phyloP scores from a whole-genome alignment of 108 stramenopile genomes.

The Seminavis robusta region DNA sequence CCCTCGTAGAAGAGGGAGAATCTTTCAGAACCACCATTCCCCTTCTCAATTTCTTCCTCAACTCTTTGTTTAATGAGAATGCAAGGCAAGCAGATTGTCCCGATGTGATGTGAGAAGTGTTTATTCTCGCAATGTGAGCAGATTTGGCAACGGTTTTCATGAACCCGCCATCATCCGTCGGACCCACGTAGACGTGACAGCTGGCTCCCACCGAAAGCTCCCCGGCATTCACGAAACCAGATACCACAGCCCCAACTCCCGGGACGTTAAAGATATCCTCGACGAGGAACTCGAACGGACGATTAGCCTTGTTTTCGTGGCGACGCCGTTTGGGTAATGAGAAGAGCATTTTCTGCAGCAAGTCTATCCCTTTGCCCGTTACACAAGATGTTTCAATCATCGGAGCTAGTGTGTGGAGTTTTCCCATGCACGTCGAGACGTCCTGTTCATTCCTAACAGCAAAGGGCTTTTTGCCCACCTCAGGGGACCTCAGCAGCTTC shows the following conservation, averaged over 20 bases:
- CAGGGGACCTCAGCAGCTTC: slow-evolving; percentile 67
- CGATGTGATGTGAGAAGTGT: slow-evolving; percentile 67
- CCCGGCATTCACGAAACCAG: slow-evolving; percentile 86
- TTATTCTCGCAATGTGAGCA: slow-evolving; percentile 82
- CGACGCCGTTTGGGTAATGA: slow-evolving; percentile 77
- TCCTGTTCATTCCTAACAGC: slow-evolving; percentile 81
- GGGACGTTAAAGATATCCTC: slow-evolving; percentile 88
- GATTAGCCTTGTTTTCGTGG: slow-evolving; percentile 77
- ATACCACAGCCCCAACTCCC: slow-evolving; percentile 74
- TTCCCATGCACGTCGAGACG: slow-evolving; percentile 85
- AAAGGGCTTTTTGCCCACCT: slow-evolving; percentile 72
- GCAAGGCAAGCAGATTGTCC: slow-evolving; percentile 84
- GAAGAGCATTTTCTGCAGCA: slow-evolving; percentile 89
- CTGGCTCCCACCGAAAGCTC: slow-evolving; percentile 61
- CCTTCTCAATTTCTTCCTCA: slow-evolving; percentile 70
- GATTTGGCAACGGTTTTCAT: slow-evolving; percentile 81
- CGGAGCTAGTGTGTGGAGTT: slow-evolving; percentile 87
- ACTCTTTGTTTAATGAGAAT: slow-evolving; percentile 70
- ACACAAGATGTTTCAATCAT: slow-evolving; percentile 96
- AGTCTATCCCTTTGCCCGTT: slow-evolving; percentile 91
- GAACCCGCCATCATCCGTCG: slow-evolving; percentile 79
- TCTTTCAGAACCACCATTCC: slow-evolving; percentile 82
- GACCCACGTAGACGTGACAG: slow-evolving; percentile 79
- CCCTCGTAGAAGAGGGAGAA: slow-evolving; percentile 64
- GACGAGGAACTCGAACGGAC: slow-evolving; percentile 80